Conservation (phyloP, 192 early-diverging fungal species). For the Umbelopsis ramanniana region DNA sequence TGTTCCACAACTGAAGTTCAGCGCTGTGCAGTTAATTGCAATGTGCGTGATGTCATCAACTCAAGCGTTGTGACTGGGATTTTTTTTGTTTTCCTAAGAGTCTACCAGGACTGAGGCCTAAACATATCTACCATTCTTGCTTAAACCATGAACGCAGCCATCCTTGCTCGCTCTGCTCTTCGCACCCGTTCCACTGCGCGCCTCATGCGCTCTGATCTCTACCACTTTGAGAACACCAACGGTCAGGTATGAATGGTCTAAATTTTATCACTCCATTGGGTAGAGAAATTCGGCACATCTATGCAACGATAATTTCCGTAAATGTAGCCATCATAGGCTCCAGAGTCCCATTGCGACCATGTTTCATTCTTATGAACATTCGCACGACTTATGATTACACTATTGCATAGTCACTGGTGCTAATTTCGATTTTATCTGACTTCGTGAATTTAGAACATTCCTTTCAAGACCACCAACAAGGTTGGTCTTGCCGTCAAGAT, state of each 20-base stretch:
- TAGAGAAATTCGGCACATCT: not conserved
- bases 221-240: slow-evolving; percentile 45
- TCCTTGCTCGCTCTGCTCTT: slow-evolving; percentile 44
- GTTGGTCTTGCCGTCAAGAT: slow-evolving; percentile 57
- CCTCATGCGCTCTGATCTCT: slow-evolving; percentile 45
- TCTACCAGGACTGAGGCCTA: not conserved
- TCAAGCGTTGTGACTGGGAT: not conserved
- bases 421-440: not conserved
- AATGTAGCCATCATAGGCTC: not conserved
- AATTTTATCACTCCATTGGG: not conserved
- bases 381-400: too few species aligned
- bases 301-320: not conserved
- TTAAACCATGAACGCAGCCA: slow-evolving; percentile 38
- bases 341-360: too few species aligned
- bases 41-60: slow-evolving; percentile 6
- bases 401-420: too few species aligned
- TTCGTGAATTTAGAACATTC: slow-evolving; percentile 51
- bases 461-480: slow-evolving; percentile 64
- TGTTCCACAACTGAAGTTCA: too few species aligned
- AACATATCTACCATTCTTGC: not conserved
- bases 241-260: slow-evolving; percentile 33
- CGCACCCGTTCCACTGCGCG: slow-evolving; percentile 35
- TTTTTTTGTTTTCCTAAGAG: slow-evolving; percentile 17
- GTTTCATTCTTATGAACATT: too few species aligned
- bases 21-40: too few species aligned